A percentile compares a stretch with the other conserved stretches of the same genome.
These are phyloP conservation scores for Xylariaceae sp. DNA, from an alignment of 2,329 filamentous ascomycete genomes.

Conservation along the genomic window DNA sequence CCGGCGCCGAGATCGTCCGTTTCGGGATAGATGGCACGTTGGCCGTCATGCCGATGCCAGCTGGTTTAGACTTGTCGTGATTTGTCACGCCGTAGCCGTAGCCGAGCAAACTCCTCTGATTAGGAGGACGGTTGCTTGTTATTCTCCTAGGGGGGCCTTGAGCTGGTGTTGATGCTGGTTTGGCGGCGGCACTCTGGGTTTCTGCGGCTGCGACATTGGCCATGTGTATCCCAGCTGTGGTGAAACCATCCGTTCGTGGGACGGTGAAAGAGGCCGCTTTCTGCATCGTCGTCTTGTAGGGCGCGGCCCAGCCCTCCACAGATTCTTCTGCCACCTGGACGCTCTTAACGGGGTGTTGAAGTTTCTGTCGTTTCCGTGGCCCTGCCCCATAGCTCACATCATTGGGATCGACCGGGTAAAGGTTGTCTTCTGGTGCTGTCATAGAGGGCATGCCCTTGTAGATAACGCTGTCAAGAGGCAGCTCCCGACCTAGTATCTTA, in stretches of 20 bases:
- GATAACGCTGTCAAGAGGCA: constrained; percentile 63
- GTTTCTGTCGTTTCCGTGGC: constrained; percentile 40
- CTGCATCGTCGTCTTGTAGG: constrained; percentile 68
- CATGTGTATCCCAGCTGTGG: constrained; percentile 65
- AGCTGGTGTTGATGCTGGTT: constrained; percentile 24
- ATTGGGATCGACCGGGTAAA: constrained; percentile 70
- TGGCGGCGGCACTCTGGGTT: constrained; percentile 34
- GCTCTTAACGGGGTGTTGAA: constrained; percentile 42
- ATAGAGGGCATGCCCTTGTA: constrained; percentile 59
- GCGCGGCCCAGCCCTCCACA: constrained; percentile 45
- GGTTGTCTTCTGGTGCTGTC: constrained; percentile 68
- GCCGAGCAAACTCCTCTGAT: constrained; percentile 41
- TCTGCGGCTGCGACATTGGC: constrained; percentile 47
- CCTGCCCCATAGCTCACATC: constrained; percentile 23
- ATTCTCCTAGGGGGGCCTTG: constrained; percentile 24
- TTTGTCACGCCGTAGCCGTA: constrained; percentile 42
- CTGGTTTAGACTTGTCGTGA: constrained; percentile 41
- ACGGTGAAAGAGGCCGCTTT: constrained; percentile 64
- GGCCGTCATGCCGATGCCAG: background rate
- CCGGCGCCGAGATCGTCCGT: constrained; percentile 31
- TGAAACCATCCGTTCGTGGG: constrained; percentile 60
- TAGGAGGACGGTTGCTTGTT: constrained; percentile 34
- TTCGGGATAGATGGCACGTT: constrained; percentile 31
- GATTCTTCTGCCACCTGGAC: constrained; percentile 48
- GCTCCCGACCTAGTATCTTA: constrained; percentile 70